Evolutionary conservation across 2,329 filamentous ascomycete species (phyloP), one percentile per base, ranked within the genome.

Genomic region (Diaporthe sp.): DNA sequence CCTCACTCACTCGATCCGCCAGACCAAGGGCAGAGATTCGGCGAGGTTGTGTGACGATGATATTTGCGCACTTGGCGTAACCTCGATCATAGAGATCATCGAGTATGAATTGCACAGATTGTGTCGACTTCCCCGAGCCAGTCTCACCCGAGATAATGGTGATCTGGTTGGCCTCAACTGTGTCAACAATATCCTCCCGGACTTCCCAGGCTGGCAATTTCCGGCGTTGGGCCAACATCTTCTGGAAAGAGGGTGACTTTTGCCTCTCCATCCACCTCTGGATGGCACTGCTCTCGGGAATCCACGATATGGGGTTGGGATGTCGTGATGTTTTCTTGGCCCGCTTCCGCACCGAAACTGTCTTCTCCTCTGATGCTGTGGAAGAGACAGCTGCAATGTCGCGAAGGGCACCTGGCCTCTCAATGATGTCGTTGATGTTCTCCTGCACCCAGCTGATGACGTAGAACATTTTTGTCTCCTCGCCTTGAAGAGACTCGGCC

Each of bases 91-190:
- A 98, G 77, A 98, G 87, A 79, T 98, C 95, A 80, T 99, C 97
- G 1, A 99, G 88, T 58, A 99, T 89, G 83, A 98, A 99, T 83
- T 99, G 97, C 46, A 98, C 95, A 3, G 95, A 97, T 83, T 99
- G 97, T 0, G 97, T 98, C 67, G 95, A 98, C 84, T 99, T 99
- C 81, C 97, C 97, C 25, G 95, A 98, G 72, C 97, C 97, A 5
- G 97, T 99, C 85, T 98, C 97, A 79, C 97, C 97, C 58, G 96
- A 97, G 79, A 99, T 97, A 80, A 99, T 98, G 0, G 95, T 98
- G 69, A 99, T 95, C 83, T 98, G 93, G 80, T 96, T 92, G 6
- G 89, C 86, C 57, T 89, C 89, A 67, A 99, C 94, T 0, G 94
- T 94, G 28, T 90, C 83, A 13, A 98, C 91, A 42, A 99, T 94